Evolutionary conservation across 2,329 filamentous ascomycete genomes (phyloP).

Genomic region (Claviceps monticola): DNA sequence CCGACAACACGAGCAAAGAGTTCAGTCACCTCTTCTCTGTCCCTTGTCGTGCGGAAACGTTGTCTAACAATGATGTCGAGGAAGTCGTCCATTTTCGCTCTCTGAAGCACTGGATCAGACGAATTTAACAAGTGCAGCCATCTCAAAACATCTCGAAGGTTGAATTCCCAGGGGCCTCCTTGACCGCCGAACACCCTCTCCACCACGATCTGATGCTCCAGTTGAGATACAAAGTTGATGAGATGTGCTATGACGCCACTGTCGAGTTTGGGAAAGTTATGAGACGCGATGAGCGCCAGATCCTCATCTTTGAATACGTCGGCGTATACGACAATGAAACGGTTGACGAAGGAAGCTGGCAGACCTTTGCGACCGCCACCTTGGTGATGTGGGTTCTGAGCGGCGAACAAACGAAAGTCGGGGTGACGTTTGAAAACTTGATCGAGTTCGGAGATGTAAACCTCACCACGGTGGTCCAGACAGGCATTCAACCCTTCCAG

Average conservation of each 20-base stretch:
- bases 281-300: slow-evolving; percentile 65
- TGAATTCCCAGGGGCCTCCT: slow-evolving; percentile 88
- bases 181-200: slow-evolving; percentile 44
- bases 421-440: slow-evolving; percentile 85
- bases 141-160: slow-evolving; percentile 75
- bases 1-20: slow-evolving; percentile 56
- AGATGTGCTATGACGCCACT: slow-evolving; percentile 47
- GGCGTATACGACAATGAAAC: slow-evolving; percentile 95
- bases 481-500: slow-evolving; percentile 93
- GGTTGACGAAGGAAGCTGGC: slow-evolving; percentile 91
- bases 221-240: slow-evolving; percentile 65
- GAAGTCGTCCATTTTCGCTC: slow-evolving; percentile 55
- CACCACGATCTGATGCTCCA: slow-evolving; percentile 58
- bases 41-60: slow-evolving; percentile 62
- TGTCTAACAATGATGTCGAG: slow-evolving; percentile 73
- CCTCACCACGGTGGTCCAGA: slow-evolving; percentile 87
- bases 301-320: slow-evolving; percentile 77
- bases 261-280: slow-evolving; percentile 56
- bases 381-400: slow-evolving; percentile 95
- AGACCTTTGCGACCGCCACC: slow-evolving; percentile 90
- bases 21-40: slow-evolving; percentile 49
- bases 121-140: slow-evolving; percentile 57
- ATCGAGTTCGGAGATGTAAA: slow-evolving; percentile 89
- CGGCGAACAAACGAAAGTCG: slow-evolving; percentile 87
- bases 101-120: slow-evolving; percentile 44